Evolutionary conservation across 495 filamentous ascomycete genomes (phyloP).

Genomic region (Geopyxis carbonaria): DNA sequence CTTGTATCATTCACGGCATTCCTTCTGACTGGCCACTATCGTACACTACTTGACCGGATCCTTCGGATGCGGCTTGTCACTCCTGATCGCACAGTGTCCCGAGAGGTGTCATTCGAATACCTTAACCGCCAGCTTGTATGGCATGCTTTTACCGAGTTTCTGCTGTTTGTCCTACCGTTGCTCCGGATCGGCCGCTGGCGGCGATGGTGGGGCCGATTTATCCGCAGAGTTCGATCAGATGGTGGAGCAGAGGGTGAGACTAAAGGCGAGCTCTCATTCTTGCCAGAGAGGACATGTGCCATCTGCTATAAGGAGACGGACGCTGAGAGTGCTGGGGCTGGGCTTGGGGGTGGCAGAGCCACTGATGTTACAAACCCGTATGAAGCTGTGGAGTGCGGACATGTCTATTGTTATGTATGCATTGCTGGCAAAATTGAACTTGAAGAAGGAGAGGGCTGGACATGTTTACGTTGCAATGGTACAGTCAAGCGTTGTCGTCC

Average conservation of each 20-base stretch:
- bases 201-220: conserved; percentile 67
- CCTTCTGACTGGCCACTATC: conserved; percentile 72
- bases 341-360: conserved; percentile 68
- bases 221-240: conserved; percentile 47
- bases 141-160: conserved; percentile 97
- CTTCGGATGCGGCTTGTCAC: conserved; percentile 74
- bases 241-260: conserved; percentile 31
- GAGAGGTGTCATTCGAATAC: conserved; percentile 93
- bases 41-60: conserved; percentile 75
- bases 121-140: conserved; percentile 94
- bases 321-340: conserved; percentile 46
- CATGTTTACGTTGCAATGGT: conserved; percentile 81
- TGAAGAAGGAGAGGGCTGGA: conserved; percentile 92
- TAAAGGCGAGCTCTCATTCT: conserved; percentile 58
- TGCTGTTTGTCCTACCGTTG: conserved; percentile 84
- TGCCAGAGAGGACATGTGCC: conserved; percentile 90
- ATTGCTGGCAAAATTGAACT: conserved; percentile 74
- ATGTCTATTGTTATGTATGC: conserved; percentile 94
- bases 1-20: conserved; percentile 80
- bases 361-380: conserved; percentile 97
- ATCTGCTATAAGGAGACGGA: conserved; percentile 94
- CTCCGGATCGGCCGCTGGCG: conserved; percentile 88
- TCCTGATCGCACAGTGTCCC: conserved; percentile 59
- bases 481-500: conserved; percentile 75
- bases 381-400: conserved; percentile 76